Evolutionary conservation across 1,139 yeast species (phyloP), one percentile per base, ranked within the genome.

Genomic region (Pneumocystis murina): DNA sequence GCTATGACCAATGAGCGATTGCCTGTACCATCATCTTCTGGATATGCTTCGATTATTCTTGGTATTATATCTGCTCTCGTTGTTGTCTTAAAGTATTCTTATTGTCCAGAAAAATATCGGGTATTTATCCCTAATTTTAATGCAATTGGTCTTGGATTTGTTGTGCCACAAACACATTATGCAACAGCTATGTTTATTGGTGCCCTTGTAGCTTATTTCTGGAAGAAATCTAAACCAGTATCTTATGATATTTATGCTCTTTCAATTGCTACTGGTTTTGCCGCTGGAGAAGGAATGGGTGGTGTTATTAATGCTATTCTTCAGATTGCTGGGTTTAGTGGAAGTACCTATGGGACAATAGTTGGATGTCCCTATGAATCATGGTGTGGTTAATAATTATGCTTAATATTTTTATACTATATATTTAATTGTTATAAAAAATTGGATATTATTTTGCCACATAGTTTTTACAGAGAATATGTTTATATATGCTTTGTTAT

Each of bases 211-310:
- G 61, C 65, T 6, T 61, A 64, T 64, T 39, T 40, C 30, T 64
- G 65, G 65, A 48, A 60, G 36, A 64, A 62, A 40, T 14, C 16
- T 36, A 58, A 62, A 7, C 64, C 65, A 1, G 40, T 43, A 33
- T 57, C 64, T 10, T 64, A 64, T 61, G 62, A 64, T 59, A 54
- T 59, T 8, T 62, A 60, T 55, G 65, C 65, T 3, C 61, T 61
- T 59, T 59, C 65, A 5, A 41, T 64, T 57, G 65, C 65, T 17
- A 64, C 65, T 3, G 65, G 65, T 33, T 48, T 64, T 7, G 59
- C 64, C 7, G 65, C 65, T 28, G 65, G 65, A 1, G 65, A 64
- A 35, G 65, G 65, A 14, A 62, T 64, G 43, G 65, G 65, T 14
- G 65, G 65, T 8, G 64, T 64, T 55, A 40, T 62, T 57, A 64